These are phyloP conservation scores for Backusella tarrabulga DNA, from an alignment of 192 early-diverging fungal genomes.

Conservation along the genomic window DNA sequence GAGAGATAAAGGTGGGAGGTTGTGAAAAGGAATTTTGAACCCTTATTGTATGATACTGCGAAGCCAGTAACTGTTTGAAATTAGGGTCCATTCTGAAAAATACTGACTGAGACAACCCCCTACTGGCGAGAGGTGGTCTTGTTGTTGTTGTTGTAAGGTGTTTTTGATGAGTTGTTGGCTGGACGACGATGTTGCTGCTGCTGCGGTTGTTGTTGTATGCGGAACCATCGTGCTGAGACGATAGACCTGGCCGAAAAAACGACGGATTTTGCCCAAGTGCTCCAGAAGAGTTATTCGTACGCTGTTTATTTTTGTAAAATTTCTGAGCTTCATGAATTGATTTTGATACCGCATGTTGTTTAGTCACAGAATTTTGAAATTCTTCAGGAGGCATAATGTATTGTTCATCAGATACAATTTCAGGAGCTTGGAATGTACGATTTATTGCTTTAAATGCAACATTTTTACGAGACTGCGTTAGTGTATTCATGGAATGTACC, in stretches of 20 bases:
- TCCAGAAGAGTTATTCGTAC: too few species aligned
- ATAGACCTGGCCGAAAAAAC: not conserved
- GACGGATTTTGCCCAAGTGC: not conserved
- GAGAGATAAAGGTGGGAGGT: not conserved
- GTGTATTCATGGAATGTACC: not conserved
- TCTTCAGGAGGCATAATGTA: too few species aligned
- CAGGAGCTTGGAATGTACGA: not conserved
- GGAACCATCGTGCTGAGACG: constrained; percentile 12
- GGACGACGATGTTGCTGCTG: not conserved
- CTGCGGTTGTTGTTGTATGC: not conserved
- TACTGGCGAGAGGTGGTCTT: not conserved
- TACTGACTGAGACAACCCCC: constrained; percentile 2
- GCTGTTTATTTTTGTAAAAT: not conserved
- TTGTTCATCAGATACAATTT: too few species aligned
- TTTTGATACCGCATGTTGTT: not conserved
- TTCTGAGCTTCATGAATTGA: not conserved
- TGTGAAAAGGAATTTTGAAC: not conserved
- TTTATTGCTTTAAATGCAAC: not conserved
- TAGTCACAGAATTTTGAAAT: too few species aligned
- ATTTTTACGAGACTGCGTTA: not conserved
- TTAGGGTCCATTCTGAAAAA: not conserved
- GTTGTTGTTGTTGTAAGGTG: not conserved
- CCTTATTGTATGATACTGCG: not conserved
- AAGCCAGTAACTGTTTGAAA: not conserved
- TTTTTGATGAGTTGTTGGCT: not conserved